phyloP scores from a whole-genome alignment of 2,329 filamentous ascomycete species.

The Sphaceloma murrayae region DNA sequence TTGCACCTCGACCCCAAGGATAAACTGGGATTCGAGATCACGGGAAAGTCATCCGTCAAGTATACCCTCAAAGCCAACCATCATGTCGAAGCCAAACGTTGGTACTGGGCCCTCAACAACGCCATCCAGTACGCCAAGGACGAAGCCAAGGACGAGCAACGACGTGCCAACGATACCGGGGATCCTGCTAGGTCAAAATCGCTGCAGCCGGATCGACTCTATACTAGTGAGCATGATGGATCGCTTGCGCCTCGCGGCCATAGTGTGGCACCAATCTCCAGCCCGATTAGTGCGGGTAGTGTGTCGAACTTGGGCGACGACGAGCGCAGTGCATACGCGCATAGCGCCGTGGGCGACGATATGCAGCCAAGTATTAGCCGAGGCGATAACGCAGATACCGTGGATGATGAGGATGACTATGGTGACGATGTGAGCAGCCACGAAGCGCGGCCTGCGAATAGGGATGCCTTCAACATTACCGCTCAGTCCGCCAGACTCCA shows the following conservation, averaged over 20 bases:
- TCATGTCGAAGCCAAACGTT: conserved; percentile 93
- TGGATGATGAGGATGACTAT: conserved; percentile 62
- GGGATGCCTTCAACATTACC: conserved; percentile 94
- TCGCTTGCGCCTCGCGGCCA: conserved; percentile 12
- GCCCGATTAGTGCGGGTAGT: conserved; percentile 14
- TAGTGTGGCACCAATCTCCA: neutral
- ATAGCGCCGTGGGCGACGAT: conserved; percentile 47
- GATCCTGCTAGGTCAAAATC: conserved; percentile 66
- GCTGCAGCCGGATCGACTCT: conserved; percentile 52
- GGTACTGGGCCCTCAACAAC: conserved; percentile 99
- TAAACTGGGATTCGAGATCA: conserved; percentile 83
- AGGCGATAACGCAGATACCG: conserved; percentile 43
- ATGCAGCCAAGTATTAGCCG: conserved; percentile 41
- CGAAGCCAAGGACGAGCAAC: conserved; percentile 83
- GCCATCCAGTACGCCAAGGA: conserved; percentile 98
- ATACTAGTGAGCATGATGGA: conserved; percentile 24
- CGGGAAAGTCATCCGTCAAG: conserved; percentile 96
- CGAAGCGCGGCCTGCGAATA: conserved; percentile 62
- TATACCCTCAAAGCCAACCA: conserved; percentile 97
- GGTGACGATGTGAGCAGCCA: conserved; percentile 71
- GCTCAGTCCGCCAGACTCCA: conserved; percentile 91
- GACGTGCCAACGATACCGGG: conserved; percentile 64
- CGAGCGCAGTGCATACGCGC: conserved; percentile 51
- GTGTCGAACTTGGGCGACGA: conserved; percentile 29
- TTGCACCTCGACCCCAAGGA: conserved; percentile 95